Base-by-base conservation (phyloP, 2,329 filamentous ascomycete species). In the Pyricularia pennisetigena region DNA sequence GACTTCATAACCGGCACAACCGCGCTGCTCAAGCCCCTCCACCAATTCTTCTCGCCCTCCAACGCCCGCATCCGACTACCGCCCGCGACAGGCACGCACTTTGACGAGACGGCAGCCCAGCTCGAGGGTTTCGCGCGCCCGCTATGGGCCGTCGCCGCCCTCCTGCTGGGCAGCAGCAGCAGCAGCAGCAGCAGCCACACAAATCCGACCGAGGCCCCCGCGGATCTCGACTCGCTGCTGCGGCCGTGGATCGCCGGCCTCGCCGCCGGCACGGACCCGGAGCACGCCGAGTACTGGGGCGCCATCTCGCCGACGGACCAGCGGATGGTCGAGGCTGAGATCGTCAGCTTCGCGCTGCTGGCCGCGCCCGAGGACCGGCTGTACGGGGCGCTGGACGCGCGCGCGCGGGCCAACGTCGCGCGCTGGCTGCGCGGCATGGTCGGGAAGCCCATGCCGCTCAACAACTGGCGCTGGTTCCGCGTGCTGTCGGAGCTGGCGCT, bases 241-340 rank as follows among this genome's bases (percentile, higher is more conserved):
- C 4, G 69, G 20, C 72, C 73, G 67, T 80, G 79, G 79, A 64
- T 77, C 29, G 29, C 71, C 14, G 72, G 79, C 24, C 64, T 79
- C n/a, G 68, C 69, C 0, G 69, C 71, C 2, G 79, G 79, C 4
- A 76, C 75, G 0, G 75, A 81, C 24, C 78, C 78, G 0, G 57
- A 69, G 0, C 72, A 76, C 23, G 57, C 70, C 0, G 79, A 80
- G 28, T 85, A 83, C 70, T 85, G 83, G 83, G 83, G 82, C 0
- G 73, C 76, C 1, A 77, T 85, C 1, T 74, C 76, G 0, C 72
- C 82, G 4, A 76, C 76, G 24, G 82, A 85, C 65, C 83, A 86
- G 71, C 74, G 82, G 1, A 86, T 85, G 83, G 83, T 85, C 0
- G 83, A 86, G 70, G 79, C 82, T 59, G 83, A 85, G 71, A 81